Evolutionary conservation across 139 green algal species (phyloP).

Genomic region (Auxenochlorella protothecoides): DNA sequence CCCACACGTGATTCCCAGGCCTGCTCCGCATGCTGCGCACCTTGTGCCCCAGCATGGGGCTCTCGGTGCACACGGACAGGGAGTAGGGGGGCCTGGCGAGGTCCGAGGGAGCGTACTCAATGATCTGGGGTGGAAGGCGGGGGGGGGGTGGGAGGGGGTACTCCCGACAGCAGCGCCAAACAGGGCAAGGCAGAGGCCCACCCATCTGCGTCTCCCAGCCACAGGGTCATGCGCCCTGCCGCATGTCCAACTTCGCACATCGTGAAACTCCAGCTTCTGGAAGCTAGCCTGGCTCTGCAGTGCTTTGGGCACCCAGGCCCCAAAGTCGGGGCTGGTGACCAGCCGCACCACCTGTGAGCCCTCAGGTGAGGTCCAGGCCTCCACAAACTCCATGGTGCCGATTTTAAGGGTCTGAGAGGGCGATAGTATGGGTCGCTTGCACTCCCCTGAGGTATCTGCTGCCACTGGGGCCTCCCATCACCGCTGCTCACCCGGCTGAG

Average conservation of each 20-base stretch:
- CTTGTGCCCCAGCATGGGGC: conserved; percentile 21
- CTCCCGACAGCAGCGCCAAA: background rate
- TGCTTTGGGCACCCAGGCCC: conserved; percentile 5
- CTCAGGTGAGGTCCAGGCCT: too few species aligned
- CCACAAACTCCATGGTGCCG: too few species aligned
- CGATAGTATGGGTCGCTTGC: too few species aligned
- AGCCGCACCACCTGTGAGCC: too few species aligned
- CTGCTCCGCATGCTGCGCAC: conserved; percentile 2
- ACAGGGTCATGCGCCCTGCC: too few species aligned
- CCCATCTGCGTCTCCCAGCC: background rate
- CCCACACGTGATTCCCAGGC: background rate
- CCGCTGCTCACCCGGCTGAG: too few species aligned
- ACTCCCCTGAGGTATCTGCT: too few species aligned
- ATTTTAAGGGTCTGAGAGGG: too few species aligned
- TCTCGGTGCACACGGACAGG: conserved; percentile 19
- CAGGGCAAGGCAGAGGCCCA: background rate
- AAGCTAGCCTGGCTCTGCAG: conserved; percentile 1
- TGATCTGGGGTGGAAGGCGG: background rate
- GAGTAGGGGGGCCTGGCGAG: conserved; percentile 17
- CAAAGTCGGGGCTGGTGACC: too few species aligned
- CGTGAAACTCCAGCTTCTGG: conserved; percentile 5
- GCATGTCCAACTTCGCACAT: background rate
- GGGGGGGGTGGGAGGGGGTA: too few species aligned
- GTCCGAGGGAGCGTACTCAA: conserved; percentile 14
- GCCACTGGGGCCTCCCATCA: too few species aligned